These are phyloP conservation scores for Ogataea chonburiensis DNA, from an alignment of 805 yeast species.

Conservation along the genomic window DNA sequence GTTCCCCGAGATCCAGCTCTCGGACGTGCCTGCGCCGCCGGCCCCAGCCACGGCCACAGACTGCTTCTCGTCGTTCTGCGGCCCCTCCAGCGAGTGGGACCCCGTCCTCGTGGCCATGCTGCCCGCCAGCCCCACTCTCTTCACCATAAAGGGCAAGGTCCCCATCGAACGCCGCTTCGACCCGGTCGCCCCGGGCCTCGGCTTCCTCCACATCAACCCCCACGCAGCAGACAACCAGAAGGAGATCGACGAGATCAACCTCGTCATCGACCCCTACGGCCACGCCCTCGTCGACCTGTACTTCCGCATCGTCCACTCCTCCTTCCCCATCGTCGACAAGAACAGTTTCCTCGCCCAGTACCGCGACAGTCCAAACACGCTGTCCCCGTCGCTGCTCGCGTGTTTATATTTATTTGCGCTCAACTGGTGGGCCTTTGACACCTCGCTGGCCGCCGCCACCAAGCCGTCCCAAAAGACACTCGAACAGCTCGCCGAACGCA, in stretches of 20 bases:
- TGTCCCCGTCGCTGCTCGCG: slow-evolving; percentile 78
- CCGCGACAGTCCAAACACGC: slow-evolving; percentile 70
- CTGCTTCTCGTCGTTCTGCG: slow-evolving; percentile 5
- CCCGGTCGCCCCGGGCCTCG: slow-evolving; percentile 6
- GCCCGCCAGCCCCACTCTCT: not conserved
- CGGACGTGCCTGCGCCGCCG: not conserved
- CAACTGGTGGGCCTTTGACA: slow-evolving; percentile 64
- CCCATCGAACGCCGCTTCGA: slow-evolving; percentile 6
- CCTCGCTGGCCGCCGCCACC: slow-evolving; percentile 9
- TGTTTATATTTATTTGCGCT: slow-evolving; percentile 77
- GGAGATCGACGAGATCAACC: slow-evolving; percentile 62
- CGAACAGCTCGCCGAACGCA: slow-evolving; percentile 27
- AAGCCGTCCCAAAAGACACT: slow-evolving; percentile 18
- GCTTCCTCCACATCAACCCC: slow-evolving; percentile 10
- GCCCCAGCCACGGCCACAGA: not conserved
- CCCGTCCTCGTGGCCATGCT: slow-evolving; percentile 1
- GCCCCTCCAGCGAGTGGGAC: slow-evolving; percentile 20
- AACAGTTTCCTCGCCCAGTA: slow-evolving; percentile 78
- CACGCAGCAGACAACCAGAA: not conserved
- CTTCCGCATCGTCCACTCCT: slow-evolving; percentile 75
- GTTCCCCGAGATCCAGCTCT: not conserved
- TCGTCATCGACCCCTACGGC: slow-evolving; percentile 75
- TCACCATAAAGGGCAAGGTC: slow-evolving; percentile 4
- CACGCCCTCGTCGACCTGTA: slow-evolving; percentile 59
- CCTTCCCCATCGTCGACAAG: slow-evolving; percentile 79